phyloP scores from a whole-genome alignment of 2,329 filamentous ascomycete species.

The Phyllosticta citriasiana region DNA sequence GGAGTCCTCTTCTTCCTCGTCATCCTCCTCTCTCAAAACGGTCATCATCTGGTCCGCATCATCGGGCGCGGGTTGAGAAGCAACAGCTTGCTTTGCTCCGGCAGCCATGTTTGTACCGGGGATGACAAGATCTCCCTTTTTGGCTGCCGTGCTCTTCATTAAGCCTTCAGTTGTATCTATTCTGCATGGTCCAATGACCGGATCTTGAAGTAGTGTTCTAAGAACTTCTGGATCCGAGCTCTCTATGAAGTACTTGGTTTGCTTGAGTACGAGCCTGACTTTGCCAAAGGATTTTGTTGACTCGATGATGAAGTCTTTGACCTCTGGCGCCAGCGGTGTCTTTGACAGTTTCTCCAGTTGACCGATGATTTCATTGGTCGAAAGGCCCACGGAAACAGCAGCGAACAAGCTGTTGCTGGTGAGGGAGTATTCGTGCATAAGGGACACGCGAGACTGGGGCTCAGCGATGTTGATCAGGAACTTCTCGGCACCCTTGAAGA shows the following conservation, averaged over 20 bases:
- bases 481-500: conserved; percentile 79
- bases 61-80: conserved; percentile 31
- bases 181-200: conserved; percentile 68
- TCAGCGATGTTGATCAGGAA: conserved; percentile 95
- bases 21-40: conserved; percentile 59
- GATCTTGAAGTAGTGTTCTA: conserved; percentile 76
- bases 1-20: conserved; percentile 77
- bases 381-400: conserved; percentile 87
- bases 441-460: conserved; percentile 78
- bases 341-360: conserved; percentile 84
- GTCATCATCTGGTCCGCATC: conserved; percentile 53
- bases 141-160: conserved; percentile 71
- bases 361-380: conserved; percentile 79
- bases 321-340: conserved; percentile 70
- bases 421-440: conserved; percentile 87
- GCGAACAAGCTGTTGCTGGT: conserved; percentile 91
- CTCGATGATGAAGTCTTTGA: conserved; percentile 68
- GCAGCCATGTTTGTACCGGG: conserved; percentile 90
- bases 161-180: conserved; percentile 65
- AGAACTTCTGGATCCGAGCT: conserved; percentile 80
- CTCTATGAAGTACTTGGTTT: conserved; percentile 90
- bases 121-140: conserved; percentile 80
- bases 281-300: conserved; percentile 91
- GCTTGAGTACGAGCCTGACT: conserved; percentile 87
- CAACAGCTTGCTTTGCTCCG: conserved; percentile 64